These are phyloP conservation scores for Colletotrichum horii DNA, from an alignment of 2,329 filamentous ascomycete genomes.

Conservation along the genomic window DNA sequence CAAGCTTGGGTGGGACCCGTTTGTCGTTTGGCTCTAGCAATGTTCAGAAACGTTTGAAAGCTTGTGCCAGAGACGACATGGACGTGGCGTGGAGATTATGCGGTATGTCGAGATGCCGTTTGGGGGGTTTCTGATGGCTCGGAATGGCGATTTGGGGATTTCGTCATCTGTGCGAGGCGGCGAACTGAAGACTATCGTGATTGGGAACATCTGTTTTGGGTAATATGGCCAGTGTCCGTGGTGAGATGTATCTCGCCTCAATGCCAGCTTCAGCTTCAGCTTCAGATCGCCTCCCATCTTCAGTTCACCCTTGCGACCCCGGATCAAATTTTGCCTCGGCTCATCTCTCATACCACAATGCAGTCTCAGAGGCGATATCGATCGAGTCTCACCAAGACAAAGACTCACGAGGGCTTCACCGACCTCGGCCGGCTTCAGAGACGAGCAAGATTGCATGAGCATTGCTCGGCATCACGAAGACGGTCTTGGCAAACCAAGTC, in stretches of 20 bases:
- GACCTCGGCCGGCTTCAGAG: not conserved
- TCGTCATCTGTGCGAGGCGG: not conserved
- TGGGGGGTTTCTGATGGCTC: not conserved
- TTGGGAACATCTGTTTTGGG: not conserved
- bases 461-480: not conserved
- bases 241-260: not conserved
- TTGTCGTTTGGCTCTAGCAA: not conserved
- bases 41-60: not conserved
- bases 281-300: not conserved
- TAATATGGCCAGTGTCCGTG: not conserved
- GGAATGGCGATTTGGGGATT: not conserved
- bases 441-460: slow-evolving; percentile 1
- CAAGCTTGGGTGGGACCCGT: not conserved
- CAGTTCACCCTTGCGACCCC: not conserved
- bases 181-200: not conserved
- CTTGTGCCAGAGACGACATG: not conserved
- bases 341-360: not conserved
- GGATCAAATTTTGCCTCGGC: not conserved
- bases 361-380: not conserved
- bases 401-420: not conserved
- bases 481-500: not conserved
- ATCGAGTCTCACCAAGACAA: not conserved
- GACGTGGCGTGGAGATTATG: not conserved
- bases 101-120: not conserved
- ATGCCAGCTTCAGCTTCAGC: not conserved